These are phyloP conservation scores for Spiraea crenata DNA, from an alignment of 331 rosid species.

Conservation along the genomic window DNA sequence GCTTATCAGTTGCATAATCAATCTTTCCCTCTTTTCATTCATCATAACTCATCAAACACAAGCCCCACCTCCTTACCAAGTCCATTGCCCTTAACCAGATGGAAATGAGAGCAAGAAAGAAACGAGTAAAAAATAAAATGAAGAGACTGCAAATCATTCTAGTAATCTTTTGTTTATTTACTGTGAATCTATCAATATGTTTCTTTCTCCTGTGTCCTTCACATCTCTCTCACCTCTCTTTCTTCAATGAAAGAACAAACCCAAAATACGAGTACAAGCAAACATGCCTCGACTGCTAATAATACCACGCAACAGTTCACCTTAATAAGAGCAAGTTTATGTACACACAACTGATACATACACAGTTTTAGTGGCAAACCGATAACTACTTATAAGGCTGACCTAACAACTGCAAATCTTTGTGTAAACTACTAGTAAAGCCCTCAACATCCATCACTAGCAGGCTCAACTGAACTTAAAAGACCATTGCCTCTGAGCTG, in stretches of 20 bases:
- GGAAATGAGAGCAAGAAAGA: not conserved
- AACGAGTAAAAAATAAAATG: not conserved
- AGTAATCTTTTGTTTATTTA: not conserved
- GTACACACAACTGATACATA: not conserved
- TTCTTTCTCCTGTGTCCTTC: not conserved
- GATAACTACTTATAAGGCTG: not conserved
- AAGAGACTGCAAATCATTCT: not conserved
- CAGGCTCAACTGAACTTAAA: constrained; percentile 85
- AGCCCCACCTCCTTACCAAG: too few species aligned
- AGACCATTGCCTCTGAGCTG: constrained; percentile 94
- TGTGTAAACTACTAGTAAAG: not conserved
- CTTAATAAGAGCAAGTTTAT: constrained; percentile 10
- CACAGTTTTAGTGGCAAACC: too few species aligned
- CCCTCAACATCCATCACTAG: constrained; percentile 54
- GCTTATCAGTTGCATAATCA: too few species aligned
- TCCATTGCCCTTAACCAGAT: not conserved
- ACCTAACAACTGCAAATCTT: not conserved
- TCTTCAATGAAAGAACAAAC: not conserved
- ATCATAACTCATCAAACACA: too few species aligned
- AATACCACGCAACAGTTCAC: not conserved
- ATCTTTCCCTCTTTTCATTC: too few species aligned
- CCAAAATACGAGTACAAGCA: not conserved
- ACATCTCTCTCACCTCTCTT: not conserved
- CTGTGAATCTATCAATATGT: not conserved
- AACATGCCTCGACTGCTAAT: constrained; percentile 3